Base-by-base conservation (phyloP, 208 protist species). In the Leishmania amazonensis region DNA sequence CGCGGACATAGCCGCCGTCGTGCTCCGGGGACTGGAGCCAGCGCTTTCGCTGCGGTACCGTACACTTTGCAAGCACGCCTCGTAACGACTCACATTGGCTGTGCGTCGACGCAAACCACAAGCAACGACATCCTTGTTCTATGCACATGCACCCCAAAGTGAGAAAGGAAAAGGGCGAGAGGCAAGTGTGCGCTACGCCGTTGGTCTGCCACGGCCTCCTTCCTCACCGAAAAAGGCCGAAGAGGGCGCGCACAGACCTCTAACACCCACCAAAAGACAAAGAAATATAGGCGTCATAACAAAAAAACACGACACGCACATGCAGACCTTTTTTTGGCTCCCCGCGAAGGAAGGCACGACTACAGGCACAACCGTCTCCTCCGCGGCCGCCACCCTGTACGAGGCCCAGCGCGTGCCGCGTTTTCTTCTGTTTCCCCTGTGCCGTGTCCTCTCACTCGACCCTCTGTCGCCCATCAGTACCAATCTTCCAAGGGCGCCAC, bases 401-500 rank as follows among this genome's bases (percentile, higher is more conserved):
- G n/a, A 24, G 19, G 17, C 7, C 54, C 17, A 1, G 24, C 21
- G 28, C 54, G 21, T 58, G 7, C 54, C 54, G 28, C 58, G 2
- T 31, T 35, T 64, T 64, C 28, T 49, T 49, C 1, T 13, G 45
- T 49, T 49, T 49, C 45, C 11, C 28, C 24, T 5, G n/a, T 19
- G 13, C n/a, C 28, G 28, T 64, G 58, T 9, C 58, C 13, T 15
- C 70, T 60, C 54, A 38, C 9, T 40, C 17, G 17, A 82, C 70
- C 77, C 81, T 81, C 8, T 81, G 68, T 4, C 78, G 60, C 8
- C 35, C 24, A 73, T 84, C 76, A 21, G 83, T 86, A 77, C 81
- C 73, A 65, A 87, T 75, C 8, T n/a, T 38, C 79, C 83, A 86
- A 17, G 88, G 90, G 57, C 85, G 31, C 83, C n/a, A 78, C 75